Base-by-base conservation (phyloP, 1,284 basidiomycete genomes). In the Clitocybe nebularis region DNA sequence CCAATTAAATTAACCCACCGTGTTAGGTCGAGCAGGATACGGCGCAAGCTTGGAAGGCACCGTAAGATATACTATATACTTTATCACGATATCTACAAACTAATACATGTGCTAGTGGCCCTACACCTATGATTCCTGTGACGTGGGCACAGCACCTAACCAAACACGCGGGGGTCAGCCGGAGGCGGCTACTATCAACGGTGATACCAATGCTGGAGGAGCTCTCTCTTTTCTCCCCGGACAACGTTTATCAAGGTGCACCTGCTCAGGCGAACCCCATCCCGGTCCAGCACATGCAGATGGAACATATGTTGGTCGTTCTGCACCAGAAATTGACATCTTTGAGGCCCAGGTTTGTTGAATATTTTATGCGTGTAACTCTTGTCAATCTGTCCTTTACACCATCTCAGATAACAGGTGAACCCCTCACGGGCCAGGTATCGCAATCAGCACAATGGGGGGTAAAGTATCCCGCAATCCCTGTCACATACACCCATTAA, bases 261-360 rank as follows among this genome's bases (percentile, higher is more conserved):
- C 89, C 1, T 93, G 90, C 54, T 63, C 69, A 0, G 76, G 76
- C 13, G 81, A 87, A 56, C 67, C 69, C 3, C 89, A 92, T 60
- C 89, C 89, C 0, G 89, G 89, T 0, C 89, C 89, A 16, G 64
- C 74, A 22, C 69, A 76, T 50, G 40, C 56, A 9, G 73, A 75
- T 52, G 74, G 87, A 14, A 72, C 79, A 1, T 89, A 74, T 53
- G 80, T 85, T 17, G 89, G 88, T 5, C 72, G 89, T 26, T 64
- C 79, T 3, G 84, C 88, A 1, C 88, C 88, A 0, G 88, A 91
- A 63, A 89, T 91, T 44, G 86, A 89, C 61, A 68, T 89, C 39
- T 76, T 89, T 50, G 86, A 89, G 66, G 85, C 86, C 16, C 72
- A 75, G 59, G 65, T 69, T 46, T 38, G 38, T 34, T 29, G 21